These are phyloP conservation scores for Aspergillus bertholletiae DNA, from an alignment of 495 filamentous ascomycete species.

Conservation along the genomic window DNA sequence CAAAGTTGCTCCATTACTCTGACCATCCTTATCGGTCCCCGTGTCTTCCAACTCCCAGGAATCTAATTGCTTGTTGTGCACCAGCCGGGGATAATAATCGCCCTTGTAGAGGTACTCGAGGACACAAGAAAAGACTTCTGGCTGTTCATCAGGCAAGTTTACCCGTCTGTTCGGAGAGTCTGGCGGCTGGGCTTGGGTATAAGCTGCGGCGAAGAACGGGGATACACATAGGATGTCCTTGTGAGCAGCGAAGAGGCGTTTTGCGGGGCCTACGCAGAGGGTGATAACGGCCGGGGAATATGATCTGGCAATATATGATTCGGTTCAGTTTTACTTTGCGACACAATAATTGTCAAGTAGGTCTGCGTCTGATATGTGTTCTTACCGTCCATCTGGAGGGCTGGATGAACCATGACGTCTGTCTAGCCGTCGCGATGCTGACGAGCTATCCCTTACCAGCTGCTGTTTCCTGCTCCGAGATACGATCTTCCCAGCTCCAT, in stretches of 20 bases:
- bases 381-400: constrained; percentile 41
- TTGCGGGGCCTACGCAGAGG: constrained; percentile 70
- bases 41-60: constrained; percentile 69
- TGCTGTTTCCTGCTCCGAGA: constrained; percentile 29
- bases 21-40: constrained; percentile 26
- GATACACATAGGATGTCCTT: constrained; percentile 77
- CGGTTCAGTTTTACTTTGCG: constrained; percentile 1
- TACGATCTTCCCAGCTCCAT: constrained; percentile 42
- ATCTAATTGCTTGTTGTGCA: constrained; percentile 64
- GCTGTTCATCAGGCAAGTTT: constrained; percentile 77
- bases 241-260: constrained; percentile 86
- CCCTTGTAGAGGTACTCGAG: constrained; percentile 94
- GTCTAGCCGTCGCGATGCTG: constrained; percentile 24
- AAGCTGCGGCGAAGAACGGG: constrained; percentile 63
- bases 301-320: constrained; percentile 35
- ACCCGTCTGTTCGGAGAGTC: constrained; percentile 49
- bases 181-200: constrained; percentile 12
- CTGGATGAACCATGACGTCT: constrained; percentile 24
- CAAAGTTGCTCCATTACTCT: constrained; percentile 58
- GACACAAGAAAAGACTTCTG: constrained; percentile 85
- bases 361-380: constrained; percentile 2
- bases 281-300: constrained; percentile 73
- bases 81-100: constrained; percentile 79
- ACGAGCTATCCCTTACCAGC: constrained; percentile 25
- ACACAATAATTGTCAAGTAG: not conserved